Evolutionary conservation across 208 protist genomes (phyloP).

Genomic region (Trypanosoma mega): DNA sequence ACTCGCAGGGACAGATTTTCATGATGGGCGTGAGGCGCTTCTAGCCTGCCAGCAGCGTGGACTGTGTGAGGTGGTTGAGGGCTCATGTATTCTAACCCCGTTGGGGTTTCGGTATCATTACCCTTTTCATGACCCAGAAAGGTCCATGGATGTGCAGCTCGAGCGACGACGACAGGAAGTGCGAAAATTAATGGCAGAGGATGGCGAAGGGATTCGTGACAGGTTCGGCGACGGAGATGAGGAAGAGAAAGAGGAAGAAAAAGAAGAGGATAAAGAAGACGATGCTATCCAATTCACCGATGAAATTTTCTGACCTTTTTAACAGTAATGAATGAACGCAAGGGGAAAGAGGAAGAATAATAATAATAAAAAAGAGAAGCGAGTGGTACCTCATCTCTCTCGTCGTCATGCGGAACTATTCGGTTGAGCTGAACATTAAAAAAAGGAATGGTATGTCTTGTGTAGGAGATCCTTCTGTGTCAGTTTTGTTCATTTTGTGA

Average conservation of each 20-base stretch:
- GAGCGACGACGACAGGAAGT: conserved; percentile 10
- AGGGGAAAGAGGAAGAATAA: not conserved
- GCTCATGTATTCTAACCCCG: conserved; percentile 51
- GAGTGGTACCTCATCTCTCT: too few relatives aligned
- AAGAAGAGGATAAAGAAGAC: conserved; percentile 8
- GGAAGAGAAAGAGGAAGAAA: conserved; percentile 6
- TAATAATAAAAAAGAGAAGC: not conserved
- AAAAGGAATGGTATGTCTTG: too few relatives aligned
- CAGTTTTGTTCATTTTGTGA: not conserved
- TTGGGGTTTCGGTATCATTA: conserved; percentile 84
- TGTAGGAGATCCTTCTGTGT: conserved; percentile 2
- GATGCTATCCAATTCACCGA: conserved; percentile 23
- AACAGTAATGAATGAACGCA: not conserved
- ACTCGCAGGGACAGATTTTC: conserved; percentile 37
- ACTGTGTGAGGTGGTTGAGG: conserved; percentile 39
- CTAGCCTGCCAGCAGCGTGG: conserved; percentile 34
- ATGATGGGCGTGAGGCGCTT: conserved; percentile 46
- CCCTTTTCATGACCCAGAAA: conserved; percentile 67
- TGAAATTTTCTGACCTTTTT: conserved; percentile 21
- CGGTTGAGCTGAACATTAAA: too few relatives aligned
- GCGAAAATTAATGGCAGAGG: conserved; percentile 5
- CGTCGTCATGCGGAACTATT: too few relatives aligned
- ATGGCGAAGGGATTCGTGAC: too few relatives aligned
- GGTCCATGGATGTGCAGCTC: conserved; percentile 50
- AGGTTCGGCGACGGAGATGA: not conserved